Conservation (phyloP, 1,284 basidiomycete genomes). For the Microbotryum intermedium region DNA sequence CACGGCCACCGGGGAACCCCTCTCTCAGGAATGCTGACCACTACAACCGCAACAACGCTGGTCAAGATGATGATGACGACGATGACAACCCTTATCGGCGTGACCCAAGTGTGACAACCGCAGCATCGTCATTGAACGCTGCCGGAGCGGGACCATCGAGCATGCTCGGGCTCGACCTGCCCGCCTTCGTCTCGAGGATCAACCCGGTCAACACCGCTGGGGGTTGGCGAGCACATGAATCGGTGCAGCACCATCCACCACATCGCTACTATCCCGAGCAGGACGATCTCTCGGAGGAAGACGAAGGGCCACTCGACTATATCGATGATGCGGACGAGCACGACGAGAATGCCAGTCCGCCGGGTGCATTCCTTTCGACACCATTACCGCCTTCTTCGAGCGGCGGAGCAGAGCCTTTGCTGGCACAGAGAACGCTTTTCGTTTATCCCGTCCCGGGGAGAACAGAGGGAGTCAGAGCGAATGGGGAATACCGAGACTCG, state of each 20-base stretch:
- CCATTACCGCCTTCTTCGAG: not conserved
- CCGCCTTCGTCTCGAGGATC: not conserved
- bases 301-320: not conserved
- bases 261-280: not conserved
- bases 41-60: not conserved
- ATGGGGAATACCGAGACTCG: slow-evolving; percentile 9
- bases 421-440: slow-evolving; percentile 7
- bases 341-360: slow-evolving; percentile 4
- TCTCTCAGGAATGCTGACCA: not conserved
- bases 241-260: not conserved
- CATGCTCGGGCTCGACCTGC: not conserved
- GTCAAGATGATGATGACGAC: not conserved
- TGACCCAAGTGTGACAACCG: not conserved
- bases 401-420: slow-evolving; percentile 3
- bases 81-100: not conserved
- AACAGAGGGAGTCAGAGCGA: not conserved
- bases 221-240: slow-evolving; percentile 23
- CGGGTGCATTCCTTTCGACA: slow-evolving; percentile 16
- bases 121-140: not conserved
- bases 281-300: not conserved
- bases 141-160: not conserved
- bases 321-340: slow-evolving; percentile 5
- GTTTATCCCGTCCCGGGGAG: slow-evolving; percentile 12
- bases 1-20: not conserved
- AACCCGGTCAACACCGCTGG: not conserved